These are phyloP conservation scores for Zygosaccharomyces kombuchaensis DNA, from an alignment of 805 yeast species.

Conservation along the genomic window DNA sequence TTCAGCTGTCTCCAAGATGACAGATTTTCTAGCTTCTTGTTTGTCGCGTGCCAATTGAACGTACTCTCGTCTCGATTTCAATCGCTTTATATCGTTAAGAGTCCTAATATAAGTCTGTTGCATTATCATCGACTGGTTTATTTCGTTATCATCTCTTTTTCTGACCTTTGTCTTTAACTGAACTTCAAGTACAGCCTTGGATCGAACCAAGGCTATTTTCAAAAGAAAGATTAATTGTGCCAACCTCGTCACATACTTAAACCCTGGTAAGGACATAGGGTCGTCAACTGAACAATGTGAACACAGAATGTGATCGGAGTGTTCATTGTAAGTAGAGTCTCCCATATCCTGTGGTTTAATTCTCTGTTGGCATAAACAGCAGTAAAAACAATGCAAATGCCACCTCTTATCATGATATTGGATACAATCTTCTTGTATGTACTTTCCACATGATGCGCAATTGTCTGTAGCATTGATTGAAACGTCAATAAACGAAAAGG, in stretches of 20 bases:
- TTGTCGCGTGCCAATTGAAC: slow-evolving; percentile 46
- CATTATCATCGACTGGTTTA: slow-evolving; percentile 23
- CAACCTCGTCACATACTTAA: slow-evolving; percentile 60
- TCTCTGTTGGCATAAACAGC: slow-evolving; percentile 51
- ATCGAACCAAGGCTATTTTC: slow-evolving; percentile 78
- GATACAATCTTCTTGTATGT: slow-evolving; percentile 82
- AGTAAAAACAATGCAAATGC: slow-evolving; percentile 74
- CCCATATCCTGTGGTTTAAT: slow-evolving; percentile 39
- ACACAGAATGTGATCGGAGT: slow-evolving; percentile 46
- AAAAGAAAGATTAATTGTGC: slow-evolving; percentile 71
- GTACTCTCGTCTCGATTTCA: slow-evolving; percentile 68
- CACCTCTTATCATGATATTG: slow-evolving; percentile 61
- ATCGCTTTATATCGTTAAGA: slow-evolving; percentile 67
- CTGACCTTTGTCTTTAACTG: slow-evolving; percentile 24
- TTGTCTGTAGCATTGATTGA: slow-evolving; percentile 66
- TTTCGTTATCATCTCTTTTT: slow-evolving; percentile 7
- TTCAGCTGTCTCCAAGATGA: slow-evolving; percentile 52
- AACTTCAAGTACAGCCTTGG: slow-evolving; percentile 54
- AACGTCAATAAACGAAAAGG: slow-evolving; percentile 43
- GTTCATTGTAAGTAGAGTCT: slow-evolving; percentile 45
- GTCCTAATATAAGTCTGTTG: slow-evolving; percentile 63
- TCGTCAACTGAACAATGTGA: slow-evolving; percentile 54
- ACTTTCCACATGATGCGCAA: slow-evolving; percentile 65
- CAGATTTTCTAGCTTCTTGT: slow-evolving; percentile 61
- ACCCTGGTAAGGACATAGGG: slow-evolving; percentile 49